Conservation (phyloP, 495 filamentous ascomycete genomes). For the Tuber brumale region DNA sequence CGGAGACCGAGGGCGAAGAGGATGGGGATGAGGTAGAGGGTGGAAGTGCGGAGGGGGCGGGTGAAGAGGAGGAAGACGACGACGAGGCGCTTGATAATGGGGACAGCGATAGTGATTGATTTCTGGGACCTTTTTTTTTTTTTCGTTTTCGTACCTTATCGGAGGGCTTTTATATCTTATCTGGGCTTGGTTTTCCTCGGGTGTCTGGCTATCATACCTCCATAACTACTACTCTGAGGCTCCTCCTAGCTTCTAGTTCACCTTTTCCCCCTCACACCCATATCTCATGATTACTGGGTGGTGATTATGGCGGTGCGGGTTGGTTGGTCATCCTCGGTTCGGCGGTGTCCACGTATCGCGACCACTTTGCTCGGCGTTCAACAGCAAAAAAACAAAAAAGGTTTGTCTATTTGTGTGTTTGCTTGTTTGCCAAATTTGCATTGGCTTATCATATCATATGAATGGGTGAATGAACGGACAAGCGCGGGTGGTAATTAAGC, state of each 20-base stretch:
- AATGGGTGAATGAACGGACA: background rate
- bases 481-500: background rate
- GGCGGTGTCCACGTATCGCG: background rate
- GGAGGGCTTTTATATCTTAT: background rate
- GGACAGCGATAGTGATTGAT: background rate
- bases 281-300: background rate
- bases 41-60: background rate
- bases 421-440: background rate
- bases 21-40: background rate
- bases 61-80: background rate
- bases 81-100: constrained; percentile 9
- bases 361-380: constrained; percentile 1
- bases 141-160: background rate
- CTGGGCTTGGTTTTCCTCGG: background rate
- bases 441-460: background rate
- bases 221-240: background rate
- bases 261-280: background rate
- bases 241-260: background rate
- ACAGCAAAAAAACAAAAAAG: background rate
- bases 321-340: background rate
- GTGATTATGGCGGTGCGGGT: background rate
- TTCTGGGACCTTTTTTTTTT: background rate
- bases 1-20: constrained; percentile 1
- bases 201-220: background rate
- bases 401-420: background rate